Percentiles rank a stretch among this genome's conserved stretches.
These are phyloP conservation scores for Trypanosoma conorhini DNA, from an alignment of 208 protist genomes.

Conservation along the genomic window DNA sequence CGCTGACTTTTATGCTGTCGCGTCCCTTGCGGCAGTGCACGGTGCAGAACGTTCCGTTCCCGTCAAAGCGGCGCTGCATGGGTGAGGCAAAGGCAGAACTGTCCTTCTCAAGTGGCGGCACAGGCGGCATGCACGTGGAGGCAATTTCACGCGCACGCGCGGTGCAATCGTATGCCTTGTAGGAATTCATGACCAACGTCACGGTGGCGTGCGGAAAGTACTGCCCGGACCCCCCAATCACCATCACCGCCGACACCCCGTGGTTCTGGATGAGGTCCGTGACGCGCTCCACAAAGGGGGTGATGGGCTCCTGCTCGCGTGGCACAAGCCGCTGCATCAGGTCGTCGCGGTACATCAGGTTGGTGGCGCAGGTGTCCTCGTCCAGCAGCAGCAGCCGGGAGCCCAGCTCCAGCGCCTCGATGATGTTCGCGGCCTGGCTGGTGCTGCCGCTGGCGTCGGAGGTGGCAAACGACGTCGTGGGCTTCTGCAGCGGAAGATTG, in stretches of 20 bases:
- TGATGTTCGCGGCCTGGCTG: slow-evolving; percentile 91
- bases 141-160: slow-evolving; percentile 62
- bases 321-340: slow-evolving; percentile 92
- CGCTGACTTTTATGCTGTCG: slow-evolving; percentile 59
- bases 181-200: slow-evolving; percentile 89
- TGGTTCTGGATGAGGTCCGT: slow-evolving; percentile 61
- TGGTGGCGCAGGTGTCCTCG: slow-evolving; percentile 97
- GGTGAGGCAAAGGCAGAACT: slow-evolving; percentile 12
- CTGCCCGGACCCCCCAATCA: slow-evolving; percentile 93
- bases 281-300: slow-evolving; percentile 82
- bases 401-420: slow-evolving; percentile 95
- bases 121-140: neutral
- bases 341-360: slow-evolving; percentile 95
- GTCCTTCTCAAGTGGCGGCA: neutral
- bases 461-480: slow-evolving; percentile 69
- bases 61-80: slow-evolving; percentile 22
- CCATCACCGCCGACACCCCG: slow-evolving; percentile 81
- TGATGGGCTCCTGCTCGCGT: slow-evolving; percentile 92
- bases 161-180: slow-evolving; percentile 77
- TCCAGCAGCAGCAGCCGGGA: slow-evolving; percentile 89
- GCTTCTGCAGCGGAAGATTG: slow-evolving; percentile 83
- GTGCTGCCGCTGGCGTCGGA: slow-evolving; percentile 91
- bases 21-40: slow-evolving; percentile 19
- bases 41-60: slow-evolving; percentile 24
- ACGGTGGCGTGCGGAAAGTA: slow-evolving; percentile 92